phyloP scores from a whole-genome alignment of 208 protist genomes.

The Leishmania aethiopica region DNA sequence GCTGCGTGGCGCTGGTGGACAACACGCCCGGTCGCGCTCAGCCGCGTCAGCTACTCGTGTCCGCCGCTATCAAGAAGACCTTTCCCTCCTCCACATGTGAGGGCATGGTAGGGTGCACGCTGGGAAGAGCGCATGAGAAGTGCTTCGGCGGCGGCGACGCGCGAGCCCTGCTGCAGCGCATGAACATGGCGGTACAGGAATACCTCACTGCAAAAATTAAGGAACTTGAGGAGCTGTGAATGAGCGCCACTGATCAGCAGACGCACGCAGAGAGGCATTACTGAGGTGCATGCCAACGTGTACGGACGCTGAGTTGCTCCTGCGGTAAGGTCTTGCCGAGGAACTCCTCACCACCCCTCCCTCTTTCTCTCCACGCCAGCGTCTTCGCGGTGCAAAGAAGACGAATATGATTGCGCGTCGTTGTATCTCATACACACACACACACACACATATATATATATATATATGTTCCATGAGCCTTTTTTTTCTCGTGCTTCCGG shows the following conservation, averaged over 20 bases:
- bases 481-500: not conserved
- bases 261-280: not conserved
- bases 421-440: not conserved
- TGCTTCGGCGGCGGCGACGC: conserved; percentile 44
- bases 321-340: not conserved
- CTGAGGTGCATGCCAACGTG: not conserved
- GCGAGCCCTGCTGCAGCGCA: conserved; percentile 33
- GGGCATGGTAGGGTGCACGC: conserved; percentile 51
- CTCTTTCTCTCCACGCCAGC: not conserved
- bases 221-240: conserved; percentile 21
- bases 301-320: not conserved
- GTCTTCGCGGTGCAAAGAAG: not conserved
- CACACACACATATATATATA: not conserved
- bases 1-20: conserved; percentile 40
- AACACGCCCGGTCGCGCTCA: conserved; percentile 47
- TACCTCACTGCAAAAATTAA: conserved; percentile 32
- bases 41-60: conserved; percentile 49
- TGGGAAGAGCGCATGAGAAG: conserved; percentile 36
- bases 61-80: conserved; percentile 26
- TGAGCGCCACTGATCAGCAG: not conserved
- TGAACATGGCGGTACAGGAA: conserved; percentile 34
- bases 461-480: not conserved
- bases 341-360: not conserved
- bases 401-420: not conserved
- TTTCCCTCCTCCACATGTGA: conserved; percentile 52